Evolutionary conservation across 805 yeast species (phyloP), one percentile per base, ranked within the genome.

Genomic region (Wickerhamiella sergipiensis): DNA sequence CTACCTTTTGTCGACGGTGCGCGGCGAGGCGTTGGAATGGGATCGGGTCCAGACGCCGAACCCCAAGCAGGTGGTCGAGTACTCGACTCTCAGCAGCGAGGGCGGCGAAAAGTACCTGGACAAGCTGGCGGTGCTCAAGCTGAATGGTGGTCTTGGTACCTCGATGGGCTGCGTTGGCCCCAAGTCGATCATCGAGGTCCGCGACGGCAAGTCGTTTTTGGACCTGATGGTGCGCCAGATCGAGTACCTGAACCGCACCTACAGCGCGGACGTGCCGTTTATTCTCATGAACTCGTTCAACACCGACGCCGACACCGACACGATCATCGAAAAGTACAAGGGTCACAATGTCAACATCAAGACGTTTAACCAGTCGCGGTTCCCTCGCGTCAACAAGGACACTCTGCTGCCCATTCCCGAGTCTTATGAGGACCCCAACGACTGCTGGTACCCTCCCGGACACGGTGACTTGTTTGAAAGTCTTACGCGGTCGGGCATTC

Each of bases 161-260:
- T 90, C 97, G 9, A 92, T 92, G 98, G 98, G 98, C 52, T 92
- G 98, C 73, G 97, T 92, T 55, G 98, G 98, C 53, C 98, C 98
- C 57, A 89, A 89, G 71, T 85, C 95, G 24, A 95, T 92, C 58
- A 92, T 92, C 66, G 98, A 92, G 73, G 98, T 92, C 47, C 85
- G 98, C 70, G 98, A 92, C 62, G 97, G 97, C 55, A 94, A 92
- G 77, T 85, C 97, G 43, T 92, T 92, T 69, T 76, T 92, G 67
- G 98, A 92, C 68, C 78, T 92, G 60, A 77, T 95, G 46, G 98
- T 92, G 44, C 85, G 98, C 68, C 98, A 92, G 73, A 90, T 92
- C 61, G 97, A 89, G 72, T 85, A 87, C 68, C 77, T 92, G 67
- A 92, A 92, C 75, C 79, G 94, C 64, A 81, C 80, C 59, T 84